Conservation (phyloP, 306 rosid species). For the Vicia sativa region DNA sequence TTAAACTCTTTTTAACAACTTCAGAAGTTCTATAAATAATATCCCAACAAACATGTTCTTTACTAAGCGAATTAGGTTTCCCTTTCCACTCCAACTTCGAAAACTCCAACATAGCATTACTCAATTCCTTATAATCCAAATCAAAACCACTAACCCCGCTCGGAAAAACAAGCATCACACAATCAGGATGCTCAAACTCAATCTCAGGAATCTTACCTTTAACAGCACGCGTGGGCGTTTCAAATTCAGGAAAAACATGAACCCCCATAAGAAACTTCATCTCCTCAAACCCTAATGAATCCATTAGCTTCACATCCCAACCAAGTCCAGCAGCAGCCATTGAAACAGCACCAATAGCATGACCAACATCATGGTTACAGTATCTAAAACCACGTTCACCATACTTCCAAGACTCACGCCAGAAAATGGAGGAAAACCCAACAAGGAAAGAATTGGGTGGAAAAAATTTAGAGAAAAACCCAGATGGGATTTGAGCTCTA, state of each 20-base stretch:
- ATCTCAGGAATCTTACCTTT: conserved; percentile 75
- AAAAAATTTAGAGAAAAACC: conserved; percentile 51
- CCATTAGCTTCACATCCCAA: conserved; percentile 89
- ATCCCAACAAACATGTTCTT: conserved; percentile 95
- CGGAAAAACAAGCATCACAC: conserved; percentile 75
- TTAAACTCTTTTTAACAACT: conserved; percentile 66
- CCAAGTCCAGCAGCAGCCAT: conserved; percentile 85
- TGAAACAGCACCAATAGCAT: conserved; percentile 84
- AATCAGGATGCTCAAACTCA: conserved; percentile 96
- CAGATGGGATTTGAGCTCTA: conserved; percentile 63
- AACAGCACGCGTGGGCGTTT: conserved; percentile 62
- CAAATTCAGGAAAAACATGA: conserved; percentile 56
- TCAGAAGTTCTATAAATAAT: conserved; percentile 76
- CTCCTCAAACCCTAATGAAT: conserved; percentile 71
- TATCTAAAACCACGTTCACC: conserved; percentile 95
- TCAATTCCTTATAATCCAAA: conserved; percentile 61
- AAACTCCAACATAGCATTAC: conserved; percentile 55
- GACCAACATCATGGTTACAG: conserved; percentile 91
- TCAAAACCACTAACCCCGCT: conserved; percentile 52
- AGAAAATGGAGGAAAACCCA: conserved; percentile 83
- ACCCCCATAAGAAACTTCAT: conserved; percentile 84
- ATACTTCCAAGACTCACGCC: conserved; percentile 98
- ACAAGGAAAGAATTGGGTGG: conserved; percentile 64
- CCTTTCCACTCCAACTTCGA: conserved; percentile 77
- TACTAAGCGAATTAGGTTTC: conserved; percentile 72